Evolutionary conservation across 2,329 filamentous ascomycete species (phyloP).

Genomic region (Colletotrichum paranaense): DNA sequence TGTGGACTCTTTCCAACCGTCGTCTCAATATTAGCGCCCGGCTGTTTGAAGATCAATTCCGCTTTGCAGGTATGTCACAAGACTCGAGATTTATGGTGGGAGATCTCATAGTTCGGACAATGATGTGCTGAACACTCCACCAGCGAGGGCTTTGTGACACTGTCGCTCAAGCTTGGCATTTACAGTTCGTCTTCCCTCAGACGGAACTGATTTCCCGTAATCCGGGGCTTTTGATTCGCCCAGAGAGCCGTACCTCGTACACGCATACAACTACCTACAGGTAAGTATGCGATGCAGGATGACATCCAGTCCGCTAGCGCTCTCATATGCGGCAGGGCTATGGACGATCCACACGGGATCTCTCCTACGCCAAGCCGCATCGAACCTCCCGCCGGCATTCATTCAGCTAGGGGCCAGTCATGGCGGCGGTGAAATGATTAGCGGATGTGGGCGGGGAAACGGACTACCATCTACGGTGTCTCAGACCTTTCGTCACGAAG

Average conservation of each 20-base stretch:
- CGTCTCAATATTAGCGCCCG: background rate
- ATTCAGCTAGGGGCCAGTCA: background rate
- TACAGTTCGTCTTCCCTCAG: background rate
- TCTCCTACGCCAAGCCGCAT: background rate
- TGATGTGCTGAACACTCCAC: background rate
- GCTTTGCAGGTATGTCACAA: background rate
- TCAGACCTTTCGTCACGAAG: slow-evolving; percentile 1
- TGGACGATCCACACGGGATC: background rate
- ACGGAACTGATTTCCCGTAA: background rate
- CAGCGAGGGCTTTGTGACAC: background rate
- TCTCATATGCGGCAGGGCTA: background rate
- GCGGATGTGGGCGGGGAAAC: background rate
- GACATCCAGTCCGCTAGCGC: background rate
- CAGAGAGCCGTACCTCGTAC: background rate
- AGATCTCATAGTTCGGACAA: background rate
- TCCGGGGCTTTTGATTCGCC: background rate
- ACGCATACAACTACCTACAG: background rate
- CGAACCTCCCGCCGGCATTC: background rate
- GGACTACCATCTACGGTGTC: background rate
- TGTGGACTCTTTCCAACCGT: too few species aligned
- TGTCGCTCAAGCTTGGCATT: background rate
- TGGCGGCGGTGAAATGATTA: background rate
- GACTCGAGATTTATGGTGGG: too few species aligned
- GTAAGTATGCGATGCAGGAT: background rate
- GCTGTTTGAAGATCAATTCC: background rate